Percentiles rank a stretch among this genome's conserved stretches.
Evolutionary conservation across 495 filamentous ascomycete species (phyloP).

Genomic region (Aspergillus campestris): DNA sequence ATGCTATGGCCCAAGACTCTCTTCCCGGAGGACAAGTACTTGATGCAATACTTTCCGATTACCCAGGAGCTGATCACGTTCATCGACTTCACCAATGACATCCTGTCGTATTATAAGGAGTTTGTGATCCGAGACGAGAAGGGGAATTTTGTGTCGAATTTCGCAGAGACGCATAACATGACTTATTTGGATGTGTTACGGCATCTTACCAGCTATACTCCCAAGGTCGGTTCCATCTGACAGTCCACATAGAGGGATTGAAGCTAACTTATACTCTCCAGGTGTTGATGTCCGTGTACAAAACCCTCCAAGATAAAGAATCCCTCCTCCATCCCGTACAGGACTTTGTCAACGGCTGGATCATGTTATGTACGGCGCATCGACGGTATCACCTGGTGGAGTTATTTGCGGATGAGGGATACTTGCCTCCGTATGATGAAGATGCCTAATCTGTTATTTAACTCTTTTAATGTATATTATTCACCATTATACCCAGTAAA

Average conservation of each 20-base stretch:
- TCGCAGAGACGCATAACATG: background rate
- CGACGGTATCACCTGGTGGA: slow-evolving; percentile 1
- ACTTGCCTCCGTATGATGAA: slow-evolving; percentile 2
- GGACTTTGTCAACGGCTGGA: slow-evolving; percentile 1
- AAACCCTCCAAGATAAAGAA: background rate
- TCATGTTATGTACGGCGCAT: slow-evolving; percentile 1
- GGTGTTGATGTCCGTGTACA: background rate
- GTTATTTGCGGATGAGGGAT: background rate
- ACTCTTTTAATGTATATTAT: too few relatives aligned
- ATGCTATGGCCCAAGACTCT: background rate
- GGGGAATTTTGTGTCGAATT: slow-evolving; percentile 2
- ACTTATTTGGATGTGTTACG: background rate
- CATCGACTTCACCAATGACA: slow-evolving; percentile 2
- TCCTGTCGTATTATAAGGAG: slow-evolving; percentile 3
- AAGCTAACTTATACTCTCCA: background rate
- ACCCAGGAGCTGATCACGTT: background rate
- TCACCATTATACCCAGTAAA: too few relatives aligned
- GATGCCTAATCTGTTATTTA: background rate
- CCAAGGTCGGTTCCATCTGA: background rate
- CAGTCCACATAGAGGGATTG: too few relatives aligned
- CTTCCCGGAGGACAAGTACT: background rate
- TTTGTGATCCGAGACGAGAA: background rate
- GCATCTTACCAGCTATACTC: background rate
- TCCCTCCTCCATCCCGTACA: background rate
- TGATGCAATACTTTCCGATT: slow-evolving; percentile 2